phyloP scores from a whole-genome alignment of 106 monocot genomes.

The Acorus calamus region DNA sequence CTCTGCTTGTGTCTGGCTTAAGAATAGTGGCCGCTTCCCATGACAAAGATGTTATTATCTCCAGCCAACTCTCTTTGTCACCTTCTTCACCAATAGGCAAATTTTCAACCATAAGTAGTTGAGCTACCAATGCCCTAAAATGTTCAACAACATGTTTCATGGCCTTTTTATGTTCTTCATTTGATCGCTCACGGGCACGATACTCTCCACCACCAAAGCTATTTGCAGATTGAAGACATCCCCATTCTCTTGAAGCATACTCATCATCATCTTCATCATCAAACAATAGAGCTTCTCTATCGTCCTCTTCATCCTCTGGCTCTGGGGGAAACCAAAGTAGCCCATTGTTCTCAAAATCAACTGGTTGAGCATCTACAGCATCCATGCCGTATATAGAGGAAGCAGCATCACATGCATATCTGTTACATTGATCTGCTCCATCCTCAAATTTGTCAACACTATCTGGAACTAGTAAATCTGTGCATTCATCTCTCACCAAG shows the following conservation, averaged over 20 bases:
- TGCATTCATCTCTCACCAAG: constrained; percentile 13
- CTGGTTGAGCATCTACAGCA: constrained; percentile 30
- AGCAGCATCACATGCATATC: constrained; percentile 29
- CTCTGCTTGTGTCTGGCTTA: constrained; percentile 79
- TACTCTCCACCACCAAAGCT: constrained; percentile 63
- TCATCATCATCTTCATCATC: constrained; percentile 56
- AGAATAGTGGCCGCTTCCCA: constrained; percentile 88
- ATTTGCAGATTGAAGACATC: constrained; percentile 43
- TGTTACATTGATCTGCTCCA: constrained; percentile 28
- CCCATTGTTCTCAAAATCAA: constrained; percentile 73
- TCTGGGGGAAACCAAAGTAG: constrained; percentile 79
- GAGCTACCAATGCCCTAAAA: constrained; percentile 79
- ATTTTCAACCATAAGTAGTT: constrained; percentile 79
- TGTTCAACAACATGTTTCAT: constrained; percentile 81
- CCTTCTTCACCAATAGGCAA: constrained; percentile 37
- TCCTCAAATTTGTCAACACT: constrained; percentile 33
- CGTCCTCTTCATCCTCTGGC: constrained; percentile 75
- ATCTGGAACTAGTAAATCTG: constrained; percentile 23
- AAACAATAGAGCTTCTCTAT: constrained; percentile 29
- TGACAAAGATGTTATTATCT: constrained; percentile 68
- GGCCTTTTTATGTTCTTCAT: constrained; percentile 67
- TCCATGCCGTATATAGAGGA: constrained; percentile 52
- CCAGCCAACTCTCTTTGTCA: constrained; percentile 62
- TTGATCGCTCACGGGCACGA: constrained; percentile 32
- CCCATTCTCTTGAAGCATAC: constrained; percentile 58